A percentile compares a stretch with the other conserved stretches of the same genome.
These are phyloP conservation scores for Xylaria sp. DNA, from an alignment of 2,329 filamentous ascomycete species.

Conservation along the genomic window DNA sequence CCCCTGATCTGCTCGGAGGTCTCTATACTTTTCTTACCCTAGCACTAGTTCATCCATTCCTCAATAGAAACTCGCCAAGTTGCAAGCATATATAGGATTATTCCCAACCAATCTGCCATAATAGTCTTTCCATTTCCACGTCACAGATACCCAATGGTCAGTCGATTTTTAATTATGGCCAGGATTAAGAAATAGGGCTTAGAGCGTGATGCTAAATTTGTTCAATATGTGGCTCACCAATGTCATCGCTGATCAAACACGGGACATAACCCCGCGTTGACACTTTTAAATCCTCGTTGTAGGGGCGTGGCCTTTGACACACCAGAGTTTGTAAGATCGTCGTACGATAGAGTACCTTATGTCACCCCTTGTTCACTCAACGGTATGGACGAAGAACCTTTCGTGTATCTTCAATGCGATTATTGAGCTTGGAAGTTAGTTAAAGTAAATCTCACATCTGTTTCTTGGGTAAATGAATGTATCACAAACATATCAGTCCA, in stretches of 20 bases:
- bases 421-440: not conserved
- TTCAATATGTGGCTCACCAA: conserved; percentile 25
- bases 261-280: conserved; percentile 26
- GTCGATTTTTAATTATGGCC: not conserved
- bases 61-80: not conserved
- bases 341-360: conserved; percentile 25
- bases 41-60: not conserved
- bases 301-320: conserved; percentile 34
- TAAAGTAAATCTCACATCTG: not conserved
- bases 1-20: conserved; percentile 45
- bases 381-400: no score
- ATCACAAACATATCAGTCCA: not conserved
- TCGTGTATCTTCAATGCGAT: not conserved
- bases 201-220: not conserved
- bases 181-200: not conserved
- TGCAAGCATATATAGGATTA: not conserved
- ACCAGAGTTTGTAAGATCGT: conserved; percentile 37
- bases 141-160: not conserved
- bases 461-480: not conserved
- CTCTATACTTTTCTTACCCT: conserved; percentile 10
- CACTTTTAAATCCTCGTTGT: conserved; percentile 16
- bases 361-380: not conserved
- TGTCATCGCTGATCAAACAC: conserved; percentile 27
- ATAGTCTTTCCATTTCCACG: not conserved
- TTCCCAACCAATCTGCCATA: not conserved